Conservation (phyloP, 208 protist genomes). For the Trypanosoma mega region DNA sequence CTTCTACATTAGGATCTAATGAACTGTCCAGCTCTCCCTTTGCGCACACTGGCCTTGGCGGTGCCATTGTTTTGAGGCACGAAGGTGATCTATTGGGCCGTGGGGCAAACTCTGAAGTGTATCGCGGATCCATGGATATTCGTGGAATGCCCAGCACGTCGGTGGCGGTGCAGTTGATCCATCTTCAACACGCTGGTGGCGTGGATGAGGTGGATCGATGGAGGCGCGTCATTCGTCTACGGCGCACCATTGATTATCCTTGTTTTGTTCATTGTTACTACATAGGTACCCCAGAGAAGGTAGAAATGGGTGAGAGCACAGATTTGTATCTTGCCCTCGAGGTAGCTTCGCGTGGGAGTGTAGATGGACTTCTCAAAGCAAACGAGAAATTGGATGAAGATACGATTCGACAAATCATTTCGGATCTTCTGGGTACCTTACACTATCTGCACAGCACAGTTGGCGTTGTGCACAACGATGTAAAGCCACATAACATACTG, state of each 20-base stretch:
- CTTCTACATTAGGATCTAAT: not conserved
- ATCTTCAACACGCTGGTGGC: not conserved
- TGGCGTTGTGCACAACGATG: slow-evolving; percentile 69
- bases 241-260: slow-evolving; percentile 7
- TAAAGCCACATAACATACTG: slow-evolving; percentile 87
- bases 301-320: not conserved
- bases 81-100: slow-evolving; percentile 15
- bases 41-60: not conserved
- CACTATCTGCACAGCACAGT: slow-evolving; percentile 57
- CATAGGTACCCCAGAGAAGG: not conserved
- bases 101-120: slow-evolving; percentile 22
- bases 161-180: slow-evolving; percentile 19
- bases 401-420: slow-evolving; percentile 33
- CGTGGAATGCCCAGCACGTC: not conserved
- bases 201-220: slow-evolving; percentile 20
- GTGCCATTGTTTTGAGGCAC: slow-evolving; percentile 16
- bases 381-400: slow-evolving; percentile 23
- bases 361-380: slow-evolving; percentile 22
- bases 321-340: slow-evolving; percentile 25
- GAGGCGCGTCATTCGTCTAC: slow-evolving; percentile 15
- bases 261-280: slow-evolving; percentile 20
- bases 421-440: slow-evolving; percentile 41
- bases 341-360: slow-evolving; percentile 21
- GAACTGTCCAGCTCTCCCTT: not conserved
- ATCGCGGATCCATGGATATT: slow-evolving; percentile 16